Conservation (phyloP, 108 stramenopile genomes). For the Pseudonitzschia pungens region DNA sequence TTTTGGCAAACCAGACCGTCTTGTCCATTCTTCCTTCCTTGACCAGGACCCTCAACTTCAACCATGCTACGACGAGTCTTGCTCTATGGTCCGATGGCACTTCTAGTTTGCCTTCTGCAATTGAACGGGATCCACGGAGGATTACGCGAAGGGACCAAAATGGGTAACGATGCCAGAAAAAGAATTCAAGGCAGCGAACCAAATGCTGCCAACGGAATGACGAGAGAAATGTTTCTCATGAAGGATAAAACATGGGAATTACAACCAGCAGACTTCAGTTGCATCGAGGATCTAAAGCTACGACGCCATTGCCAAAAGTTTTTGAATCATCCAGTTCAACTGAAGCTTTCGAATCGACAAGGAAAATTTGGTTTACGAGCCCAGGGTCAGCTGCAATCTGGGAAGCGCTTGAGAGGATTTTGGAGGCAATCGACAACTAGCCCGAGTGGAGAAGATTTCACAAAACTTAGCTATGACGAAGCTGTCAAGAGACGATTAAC, state of each 20-base stretch:
- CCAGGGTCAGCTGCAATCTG: constrained; percentile 27
- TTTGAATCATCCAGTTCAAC: constrained; percentile 29
- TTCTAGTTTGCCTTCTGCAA: background rate
- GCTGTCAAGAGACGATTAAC: constrained; percentile 42
- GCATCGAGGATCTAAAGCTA: constrained; percentile 24
- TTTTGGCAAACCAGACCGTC: background rate
- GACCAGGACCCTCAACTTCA: background rate
- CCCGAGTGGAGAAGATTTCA: constrained; percentile 19
- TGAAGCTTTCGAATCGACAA: constrained; percentile 31
- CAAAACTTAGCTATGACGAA: constrained; percentile 45
- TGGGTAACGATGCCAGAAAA: constrained; percentile 31
- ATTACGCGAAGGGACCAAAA: constrained; percentile 35
- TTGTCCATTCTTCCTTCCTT: background rate
- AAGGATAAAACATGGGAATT: constrained; percentile 44
- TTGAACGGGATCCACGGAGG: background rate
- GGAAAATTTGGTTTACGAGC: constrained; percentile 43
- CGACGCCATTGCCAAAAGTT: constrained; percentile 31
- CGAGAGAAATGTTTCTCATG: constrained; percentile 48
- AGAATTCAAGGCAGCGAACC: constrained; percentile 30
- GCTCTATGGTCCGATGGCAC: background rate
- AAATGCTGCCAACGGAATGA: constrained; percentile 37
- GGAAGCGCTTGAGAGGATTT: constrained; percentile 43
- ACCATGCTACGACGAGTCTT: background rate
- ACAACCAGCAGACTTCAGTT: constrained; percentile 19
- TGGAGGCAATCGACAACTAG: constrained; percentile 34